These are phyloP conservation scores for Juglanconis sp. DNA, from an alignment of 2,329 filamentous ascomycete genomes.

Conservation along the genomic window DNA sequence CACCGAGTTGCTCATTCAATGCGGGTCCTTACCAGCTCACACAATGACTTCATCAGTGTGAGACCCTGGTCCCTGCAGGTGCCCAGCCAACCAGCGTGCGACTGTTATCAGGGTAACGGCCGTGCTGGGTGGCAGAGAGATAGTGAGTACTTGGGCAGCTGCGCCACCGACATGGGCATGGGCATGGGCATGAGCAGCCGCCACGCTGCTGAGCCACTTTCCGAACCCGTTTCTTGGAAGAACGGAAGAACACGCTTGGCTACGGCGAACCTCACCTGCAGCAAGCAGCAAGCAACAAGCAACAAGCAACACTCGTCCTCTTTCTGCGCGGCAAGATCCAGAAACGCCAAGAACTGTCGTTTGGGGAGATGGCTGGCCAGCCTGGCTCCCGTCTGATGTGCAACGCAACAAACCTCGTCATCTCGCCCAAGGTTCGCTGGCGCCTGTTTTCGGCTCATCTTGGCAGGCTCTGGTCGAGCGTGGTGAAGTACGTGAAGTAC, in stretches of 20 bases:
- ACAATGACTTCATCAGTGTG: background rate
- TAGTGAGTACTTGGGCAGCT: background rate
- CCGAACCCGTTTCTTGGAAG: background rate
- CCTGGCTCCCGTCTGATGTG: background rate
- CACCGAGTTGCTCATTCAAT: background rate
- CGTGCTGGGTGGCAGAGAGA: background rate
- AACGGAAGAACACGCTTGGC: background rate
- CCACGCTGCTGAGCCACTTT: background rate
- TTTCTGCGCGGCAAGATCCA: background rate
- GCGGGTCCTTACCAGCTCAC: background rate
- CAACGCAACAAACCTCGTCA: constrained; percentile 15
- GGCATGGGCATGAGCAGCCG: no score
- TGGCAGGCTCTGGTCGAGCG: background rate
- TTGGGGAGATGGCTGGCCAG: background rate
- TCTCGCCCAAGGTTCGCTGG: background rate
- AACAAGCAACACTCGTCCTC: background rate
- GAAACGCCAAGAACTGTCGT: background rate
- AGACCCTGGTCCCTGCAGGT: background rate
- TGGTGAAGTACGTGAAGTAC: no score
- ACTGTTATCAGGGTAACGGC: background rate
- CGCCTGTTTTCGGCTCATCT: background rate
- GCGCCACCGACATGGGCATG: background rate
- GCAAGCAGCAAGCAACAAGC: background rate
- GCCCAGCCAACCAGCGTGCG: background rate
- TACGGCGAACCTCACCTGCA: background rate